phyloP scores from a whole-genome alignment of 73 alveolate species.

The Blepharisma japonicum region DNA sequence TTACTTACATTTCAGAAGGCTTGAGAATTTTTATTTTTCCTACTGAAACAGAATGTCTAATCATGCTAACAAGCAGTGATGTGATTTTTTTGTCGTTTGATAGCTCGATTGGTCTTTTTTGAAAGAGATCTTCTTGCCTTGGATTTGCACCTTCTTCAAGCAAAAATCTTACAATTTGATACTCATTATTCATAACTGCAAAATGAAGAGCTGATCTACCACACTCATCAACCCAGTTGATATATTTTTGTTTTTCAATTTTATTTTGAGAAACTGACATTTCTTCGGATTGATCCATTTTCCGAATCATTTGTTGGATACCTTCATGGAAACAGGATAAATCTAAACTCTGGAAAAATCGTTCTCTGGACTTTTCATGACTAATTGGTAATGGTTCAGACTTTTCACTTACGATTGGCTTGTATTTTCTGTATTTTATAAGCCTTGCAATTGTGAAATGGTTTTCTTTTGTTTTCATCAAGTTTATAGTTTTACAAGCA shows the following conservation, averaged over 20 bases:
- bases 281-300: background rate
- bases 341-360: background rate
- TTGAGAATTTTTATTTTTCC: background rate
- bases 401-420: background rate
- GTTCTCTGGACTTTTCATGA: background rate
- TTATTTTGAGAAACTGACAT: background rate
- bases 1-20: background rate
- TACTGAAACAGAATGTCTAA: no score
- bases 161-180: background rate
- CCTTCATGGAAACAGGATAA: background rate
- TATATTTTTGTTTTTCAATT: background rate
- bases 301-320: background rate
- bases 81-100: background rate
- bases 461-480: background rate
- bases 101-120: background rate
- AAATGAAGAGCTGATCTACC: constrained; percentile 17
- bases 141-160: background rate
- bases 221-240: constrained; percentile 2
- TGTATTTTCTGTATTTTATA: background rate
- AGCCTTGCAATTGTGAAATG: constrained; percentile 11
- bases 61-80: background rate
- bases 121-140: background rate
- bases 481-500: background rate
- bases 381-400: background rate
- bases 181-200: background rate